A percentile compares a stretch with the other conserved stretches of the same genome.
phyloP scores from a whole-genome alignment of 139 green algal species.

The Mesostigma viride region DNA sequence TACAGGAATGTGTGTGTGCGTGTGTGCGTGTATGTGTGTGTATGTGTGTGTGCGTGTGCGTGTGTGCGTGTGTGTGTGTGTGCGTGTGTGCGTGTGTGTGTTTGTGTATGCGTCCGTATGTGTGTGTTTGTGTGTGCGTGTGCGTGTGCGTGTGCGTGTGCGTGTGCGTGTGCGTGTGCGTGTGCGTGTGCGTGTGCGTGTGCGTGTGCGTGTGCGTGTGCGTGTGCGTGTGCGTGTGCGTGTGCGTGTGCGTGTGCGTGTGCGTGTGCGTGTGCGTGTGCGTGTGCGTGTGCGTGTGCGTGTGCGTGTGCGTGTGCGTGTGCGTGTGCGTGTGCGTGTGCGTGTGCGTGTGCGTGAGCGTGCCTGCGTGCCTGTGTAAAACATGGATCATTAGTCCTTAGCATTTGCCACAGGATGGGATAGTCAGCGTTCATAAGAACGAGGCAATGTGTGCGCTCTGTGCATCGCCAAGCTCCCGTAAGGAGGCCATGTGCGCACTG shows the following conservation, averaged over 20 bases:
- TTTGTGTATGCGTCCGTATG: no score
- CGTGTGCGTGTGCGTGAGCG: conserved; percentile 6
- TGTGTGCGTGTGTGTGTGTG: not conserved
- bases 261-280: conserved; percentile 6
- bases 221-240: conserved; percentile 4
- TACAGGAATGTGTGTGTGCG: not conserved
- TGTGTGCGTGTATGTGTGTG: not conserved
- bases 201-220: conserved; percentile 7
- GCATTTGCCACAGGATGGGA: no score
- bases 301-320: conserved; percentile 5
- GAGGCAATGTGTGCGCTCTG: no score
- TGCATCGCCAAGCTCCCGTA: no score
- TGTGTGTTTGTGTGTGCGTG: not conserved
- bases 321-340: conserved; percentile 7
- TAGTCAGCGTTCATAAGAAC: no score
- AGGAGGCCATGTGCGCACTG: no score
- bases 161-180: conserved; percentile 6
- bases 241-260: not conserved
- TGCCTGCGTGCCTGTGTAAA: no score
- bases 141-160: conserved; percentile 2
- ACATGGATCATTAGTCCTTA: no score
- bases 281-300: conserved; percentile 6
- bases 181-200: conserved; percentile 5
- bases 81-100: not conserved
- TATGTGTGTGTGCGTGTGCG: not conserved